Evolutionary conservation across 495 filamentous ascomycete genomes (phyloP).

Genomic region (Aspergillus egyptiacus): DNA sequence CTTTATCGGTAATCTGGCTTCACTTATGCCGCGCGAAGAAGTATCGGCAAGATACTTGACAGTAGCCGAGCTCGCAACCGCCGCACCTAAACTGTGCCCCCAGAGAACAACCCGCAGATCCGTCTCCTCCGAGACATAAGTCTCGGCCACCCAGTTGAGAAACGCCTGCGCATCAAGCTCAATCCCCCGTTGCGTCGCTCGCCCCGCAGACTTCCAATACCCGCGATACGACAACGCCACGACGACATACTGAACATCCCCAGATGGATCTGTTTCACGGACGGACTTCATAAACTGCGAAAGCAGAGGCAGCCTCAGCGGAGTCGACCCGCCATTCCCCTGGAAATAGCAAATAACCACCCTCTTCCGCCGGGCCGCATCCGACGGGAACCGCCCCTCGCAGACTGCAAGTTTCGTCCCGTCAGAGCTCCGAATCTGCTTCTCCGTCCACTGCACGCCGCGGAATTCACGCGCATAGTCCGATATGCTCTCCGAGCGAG

Average conservation of each 20-base stretch:
- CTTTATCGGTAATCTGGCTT: constrained; percentile 31
- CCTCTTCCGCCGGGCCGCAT: constrained; percentile 5
- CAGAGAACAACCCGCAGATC: constrained; percentile 57
- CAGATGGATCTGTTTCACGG: background rate
- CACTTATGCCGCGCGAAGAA: background rate
- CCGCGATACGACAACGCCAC: constrained; percentile 68
- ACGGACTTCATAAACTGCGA: constrained; percentile 42
- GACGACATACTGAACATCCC: constrained; percentile 43
- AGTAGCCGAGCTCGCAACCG: constrained; percentile 47
- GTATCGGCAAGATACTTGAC: constrained; percentile 42
- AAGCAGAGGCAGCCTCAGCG: constrained; percentile 62
- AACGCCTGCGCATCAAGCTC: constrained; percentile 58
- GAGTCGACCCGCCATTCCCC: constrained; percentile 45
- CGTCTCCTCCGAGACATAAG: constrained; percentile 20
- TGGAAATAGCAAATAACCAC: constrained; percentile 38
- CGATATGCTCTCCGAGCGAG: constrained; percentile 46
- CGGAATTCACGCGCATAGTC: constrained; percentile 53
- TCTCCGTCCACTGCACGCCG: constrained; percentile 59
- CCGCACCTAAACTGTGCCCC: constrained; percentile 72
- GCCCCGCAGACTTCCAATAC: constrained; percentile 72
- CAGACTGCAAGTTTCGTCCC: constrained; percentile 56
- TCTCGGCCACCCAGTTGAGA: constrained; percentile 47
- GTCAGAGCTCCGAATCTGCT: constrained; percentile 49
- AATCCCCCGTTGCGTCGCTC: constrained; percentile 60
- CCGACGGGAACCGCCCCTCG: constrained; percentile 28